phyloP scores from a whole-genome alignment of 2,329 filamentous ascomycete species.

The Lasiodiplodia citricola region DNA sequence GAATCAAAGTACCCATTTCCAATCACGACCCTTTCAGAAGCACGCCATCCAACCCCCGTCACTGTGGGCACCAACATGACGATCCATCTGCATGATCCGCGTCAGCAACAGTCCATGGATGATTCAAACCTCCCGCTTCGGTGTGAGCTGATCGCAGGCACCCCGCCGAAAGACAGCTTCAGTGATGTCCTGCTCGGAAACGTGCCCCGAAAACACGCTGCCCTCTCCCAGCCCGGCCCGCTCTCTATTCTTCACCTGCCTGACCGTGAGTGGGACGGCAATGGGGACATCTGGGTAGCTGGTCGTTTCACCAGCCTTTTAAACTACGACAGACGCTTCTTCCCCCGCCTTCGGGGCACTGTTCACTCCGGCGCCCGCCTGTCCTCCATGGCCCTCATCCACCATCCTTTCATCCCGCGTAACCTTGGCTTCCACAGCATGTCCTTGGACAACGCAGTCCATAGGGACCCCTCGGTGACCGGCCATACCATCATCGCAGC shows the following conservation, averaged over 20 bases:
- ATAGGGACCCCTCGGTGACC: slow-evolving; percentile 57
- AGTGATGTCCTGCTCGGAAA: slow-evolving; percentile 40
- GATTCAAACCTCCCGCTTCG: slow-evolving; percentile 28
- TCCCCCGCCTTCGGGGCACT: slow-evolving; percentile 76
- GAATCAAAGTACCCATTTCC: slow-evolving; percentile 77
- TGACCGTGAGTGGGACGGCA: slow-evolving; percentile 60
- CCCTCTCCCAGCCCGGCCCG: slow-evolving; percentile 79
- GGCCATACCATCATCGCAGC: slow-evolving; percentile 77
- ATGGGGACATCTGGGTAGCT: slow-evolving; percentile 84
- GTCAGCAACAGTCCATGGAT: slow-evolving; percentile 46
- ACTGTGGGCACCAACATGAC: slow-evolving; percentile 84
- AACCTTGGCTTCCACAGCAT: slow-evolving; percentile 59
- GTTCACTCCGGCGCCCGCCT: slow-evolving; percentile 84
- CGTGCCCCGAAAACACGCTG: slow-evolving; percentile 59
- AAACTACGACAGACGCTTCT: slow-evolving; percentile 86
- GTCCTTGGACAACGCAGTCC: slow-evolving; percentile 61
- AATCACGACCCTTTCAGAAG: slow-evolving; percentile 80
- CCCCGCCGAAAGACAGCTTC: slow-evolving; percentile 32
- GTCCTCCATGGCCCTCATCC: slow-evolving; percentile 72
- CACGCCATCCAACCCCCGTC: slow-evolving; percentile 69
- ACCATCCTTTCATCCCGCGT: slow-evolving; percentile 70
- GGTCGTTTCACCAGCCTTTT: slow-evolving; percentile 88
- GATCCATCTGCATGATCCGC: slow-evolving; percentile 81
- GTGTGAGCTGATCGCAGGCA: slow-evolving; percentile 39
- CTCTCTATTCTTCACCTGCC: slow-evolving; percentile 82